phyloP scores from a whole-genome alignment of 2,329 filamentous ascomycete species.

The Parafenestella ontariensis region DNA sequence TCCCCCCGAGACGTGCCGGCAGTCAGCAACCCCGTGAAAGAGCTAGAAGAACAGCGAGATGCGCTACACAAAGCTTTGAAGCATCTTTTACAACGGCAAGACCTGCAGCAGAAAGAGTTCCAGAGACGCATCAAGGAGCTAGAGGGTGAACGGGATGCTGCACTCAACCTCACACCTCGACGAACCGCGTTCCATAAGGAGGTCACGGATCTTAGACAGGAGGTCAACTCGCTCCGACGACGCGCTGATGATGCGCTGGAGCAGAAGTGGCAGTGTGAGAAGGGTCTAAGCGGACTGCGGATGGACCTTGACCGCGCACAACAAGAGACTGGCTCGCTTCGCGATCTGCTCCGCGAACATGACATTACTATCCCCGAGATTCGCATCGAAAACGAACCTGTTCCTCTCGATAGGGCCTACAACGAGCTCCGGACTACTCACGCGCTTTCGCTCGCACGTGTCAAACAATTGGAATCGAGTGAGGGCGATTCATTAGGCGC shows the following conservation, averaged over 20 bases:
- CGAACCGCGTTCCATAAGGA: constrained; percentile 85
- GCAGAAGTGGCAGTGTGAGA: constrained; percentile 95
- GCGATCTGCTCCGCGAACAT: constrained; percentile 78
- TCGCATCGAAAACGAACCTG: constrained; percentile 61
- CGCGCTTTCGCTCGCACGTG: constrained; percentile 68
- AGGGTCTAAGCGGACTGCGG: constrained; percentile 84
- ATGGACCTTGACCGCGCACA: constrained; percentile 97
- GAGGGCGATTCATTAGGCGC: constrained; percentile 50
- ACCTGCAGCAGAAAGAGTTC: constrained; percentile 82
- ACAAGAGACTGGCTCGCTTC: constrained; percentile 86
- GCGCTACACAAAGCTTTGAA: constrained; percentile 87
- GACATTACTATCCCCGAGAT: constrained; percentile 77
- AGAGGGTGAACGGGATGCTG: constrained; percentile 78
- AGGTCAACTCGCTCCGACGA: constrained; percentile 82
- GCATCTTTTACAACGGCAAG: constrained; percentile 83
- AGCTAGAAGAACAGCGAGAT: constrained; percentile 92
- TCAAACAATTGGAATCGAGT: constrained; percentile 68
- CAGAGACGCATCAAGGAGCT: constrained; percentile 79
- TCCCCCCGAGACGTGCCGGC: constrained; percentile 65
- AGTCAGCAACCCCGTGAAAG: constrained; percentile 67
- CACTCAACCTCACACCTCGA: constrained; percentile 72
- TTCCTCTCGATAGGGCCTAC: constrained; percentile 77
- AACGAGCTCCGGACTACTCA: constrained; percentile 77
- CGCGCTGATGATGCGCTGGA: constrained; percentile 93
- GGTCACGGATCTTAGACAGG: constrained; percentile 77